Percentiles rank a stretch among this genome's conserved stretches.
phyloP scores from a whole-genome alignment of 352 stramenopile species.

The Phytopythium boreale region DNA sequence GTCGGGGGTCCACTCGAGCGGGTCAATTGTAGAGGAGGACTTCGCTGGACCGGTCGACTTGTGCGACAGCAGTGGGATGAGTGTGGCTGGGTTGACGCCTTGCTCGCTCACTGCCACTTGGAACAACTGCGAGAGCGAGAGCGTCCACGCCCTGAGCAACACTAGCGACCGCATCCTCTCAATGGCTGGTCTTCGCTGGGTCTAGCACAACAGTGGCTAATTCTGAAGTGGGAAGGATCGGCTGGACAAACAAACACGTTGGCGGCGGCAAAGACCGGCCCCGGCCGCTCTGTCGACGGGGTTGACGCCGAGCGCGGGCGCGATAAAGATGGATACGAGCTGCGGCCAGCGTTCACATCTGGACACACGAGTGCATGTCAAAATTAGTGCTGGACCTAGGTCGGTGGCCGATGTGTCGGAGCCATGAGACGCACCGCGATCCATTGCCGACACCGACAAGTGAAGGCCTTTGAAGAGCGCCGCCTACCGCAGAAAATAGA shows the following conservation, averaged over 20 bases:
- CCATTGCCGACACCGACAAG: neutral
- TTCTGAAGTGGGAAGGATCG: neutral
- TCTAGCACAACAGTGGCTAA: neutral
- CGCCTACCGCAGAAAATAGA: constrained; percentile 3
- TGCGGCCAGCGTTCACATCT: neutral
- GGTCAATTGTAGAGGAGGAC: constrained; percentile 5
- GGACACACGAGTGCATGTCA: neutral
- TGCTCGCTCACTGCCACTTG: neutral
- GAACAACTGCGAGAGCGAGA: neutral
- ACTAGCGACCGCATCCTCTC: neutral
- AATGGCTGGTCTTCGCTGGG: no score
- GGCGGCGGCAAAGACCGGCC: neutral
- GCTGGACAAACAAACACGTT: neutral
- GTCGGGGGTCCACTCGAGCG: constrained; percentile 16
- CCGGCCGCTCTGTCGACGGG: neutral
- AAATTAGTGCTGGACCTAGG: neutral
- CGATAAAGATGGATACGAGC: neutral
- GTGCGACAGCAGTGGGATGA: constrained; percentile 14
- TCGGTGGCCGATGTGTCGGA: neutral
- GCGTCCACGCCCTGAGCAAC: neutral
- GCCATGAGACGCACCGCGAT: neutral
- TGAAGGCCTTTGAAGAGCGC: neutral
- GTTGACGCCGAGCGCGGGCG: neutral
- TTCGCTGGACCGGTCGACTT: constrained; percentile 3
- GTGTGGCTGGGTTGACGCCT: constrained; percentile 7